A percentile compares a stretch with the other conserved stretches of the same genome.
Evolutionary conservation across 73 alveolate genomes (phyloP).

Genomic region (Effrenium voratum): DNA sequence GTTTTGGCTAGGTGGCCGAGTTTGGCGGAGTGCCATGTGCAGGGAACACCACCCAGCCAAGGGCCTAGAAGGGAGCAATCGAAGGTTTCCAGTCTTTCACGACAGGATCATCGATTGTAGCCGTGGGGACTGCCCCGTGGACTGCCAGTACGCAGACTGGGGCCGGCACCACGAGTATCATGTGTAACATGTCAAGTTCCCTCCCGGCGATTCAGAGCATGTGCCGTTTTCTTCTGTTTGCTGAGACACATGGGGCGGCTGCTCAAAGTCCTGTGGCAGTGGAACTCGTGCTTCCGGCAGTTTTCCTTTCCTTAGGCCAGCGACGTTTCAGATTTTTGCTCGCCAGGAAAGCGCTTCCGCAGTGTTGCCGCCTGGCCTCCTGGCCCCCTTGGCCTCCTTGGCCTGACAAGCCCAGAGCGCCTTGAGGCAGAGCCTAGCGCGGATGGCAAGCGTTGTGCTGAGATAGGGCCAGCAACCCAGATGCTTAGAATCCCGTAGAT

Average conservation of each 20-base stretch:
- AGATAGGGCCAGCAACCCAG: neutral
- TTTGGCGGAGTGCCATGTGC: conserved; percentile 46
- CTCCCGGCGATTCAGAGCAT: neutral
- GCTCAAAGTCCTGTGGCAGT: conserved; percentile 74
- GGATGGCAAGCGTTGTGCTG: conserved; percentile 30
- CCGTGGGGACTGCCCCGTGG: conserved; percentile 64
- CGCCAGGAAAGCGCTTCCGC: conserved; percentile 78
- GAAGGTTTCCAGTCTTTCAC: neutral
- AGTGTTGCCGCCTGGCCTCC: neutral
- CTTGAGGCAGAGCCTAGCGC: neutral
- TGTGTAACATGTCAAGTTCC: neutral
- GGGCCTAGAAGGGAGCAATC: neutral
- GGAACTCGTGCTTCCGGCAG: conserved; percentile 18
- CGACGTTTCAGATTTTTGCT: neutral
- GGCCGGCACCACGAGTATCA: neutral
- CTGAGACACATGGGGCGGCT: conserved; percentile 81
- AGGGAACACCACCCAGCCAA: conserved; percentile 55
- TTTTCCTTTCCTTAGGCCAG: neutral
- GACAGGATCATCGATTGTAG: conserved; percentile 21
- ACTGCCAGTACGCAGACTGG: conserved; percentile 78
- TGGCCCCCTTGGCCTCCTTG: neutral
- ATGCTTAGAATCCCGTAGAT: neutral
- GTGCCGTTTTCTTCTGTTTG: neutral
- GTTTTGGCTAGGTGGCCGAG: conserved; percentile 50
- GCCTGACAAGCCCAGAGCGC: neutral